These are phyloP conservation scores for Colletotrichum gloeosporioides DNA, from an alignment of 2,329 filamentous ascomycete species.

Conservation along the genomic window DNA sequence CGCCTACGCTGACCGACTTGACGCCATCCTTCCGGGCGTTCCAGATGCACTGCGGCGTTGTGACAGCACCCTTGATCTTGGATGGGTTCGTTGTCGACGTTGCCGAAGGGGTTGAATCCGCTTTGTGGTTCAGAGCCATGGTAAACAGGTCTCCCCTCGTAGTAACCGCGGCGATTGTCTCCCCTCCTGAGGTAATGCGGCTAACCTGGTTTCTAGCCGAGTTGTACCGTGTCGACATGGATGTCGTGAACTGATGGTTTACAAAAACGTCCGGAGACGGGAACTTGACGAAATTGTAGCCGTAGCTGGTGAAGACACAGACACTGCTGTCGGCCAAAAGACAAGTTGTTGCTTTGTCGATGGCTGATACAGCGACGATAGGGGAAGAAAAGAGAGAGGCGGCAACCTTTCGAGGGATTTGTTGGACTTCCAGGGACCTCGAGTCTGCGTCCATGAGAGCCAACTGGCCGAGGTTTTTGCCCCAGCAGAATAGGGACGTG, in stretches of 20 bases:
- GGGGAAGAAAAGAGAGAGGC: constrained; percentile 77
- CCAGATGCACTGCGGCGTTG: constrained; percentile 83
- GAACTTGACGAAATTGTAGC: constrained; percentile 90
- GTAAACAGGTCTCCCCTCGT: constrained; percentile 88
- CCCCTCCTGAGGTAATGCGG: constrained; percentile 82
- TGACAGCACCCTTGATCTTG: constrained; percentile 86
- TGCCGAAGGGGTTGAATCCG: constrained; percentile 62
- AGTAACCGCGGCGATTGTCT: constrained; percentile 89
- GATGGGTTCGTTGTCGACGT: constrained; percentile 90
- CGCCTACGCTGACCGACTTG: constrained; percentile 84
- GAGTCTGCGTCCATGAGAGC: constrained; percentile 96
- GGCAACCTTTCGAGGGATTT: constrained; percentile 83
- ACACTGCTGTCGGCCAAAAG: constrained; percentile 88
- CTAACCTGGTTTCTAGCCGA: constrained; percentile 70
- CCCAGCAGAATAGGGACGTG: constrained; percentile 87
- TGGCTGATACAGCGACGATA: constrained; percentile 84
- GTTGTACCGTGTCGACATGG: constrained; percentile 70
- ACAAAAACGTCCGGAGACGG: constrained; percentile 74
- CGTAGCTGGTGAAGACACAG: constrained; percentile 94
- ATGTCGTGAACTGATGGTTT: constrained; percentile 72
- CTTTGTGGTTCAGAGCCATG: constrained; percentile 73
- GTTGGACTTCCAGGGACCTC: constrained; percentile 84
- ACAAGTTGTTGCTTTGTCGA: constrained; percentile 87
- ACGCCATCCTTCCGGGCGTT: constrained; percentile 86
- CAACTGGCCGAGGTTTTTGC: constrained; percentile 92